These are phyloP conservation scores for Stephanodiscus minutulus DNA, from an alignment of 108 stramenopile species.

Conservation along the genomic window DNA sequence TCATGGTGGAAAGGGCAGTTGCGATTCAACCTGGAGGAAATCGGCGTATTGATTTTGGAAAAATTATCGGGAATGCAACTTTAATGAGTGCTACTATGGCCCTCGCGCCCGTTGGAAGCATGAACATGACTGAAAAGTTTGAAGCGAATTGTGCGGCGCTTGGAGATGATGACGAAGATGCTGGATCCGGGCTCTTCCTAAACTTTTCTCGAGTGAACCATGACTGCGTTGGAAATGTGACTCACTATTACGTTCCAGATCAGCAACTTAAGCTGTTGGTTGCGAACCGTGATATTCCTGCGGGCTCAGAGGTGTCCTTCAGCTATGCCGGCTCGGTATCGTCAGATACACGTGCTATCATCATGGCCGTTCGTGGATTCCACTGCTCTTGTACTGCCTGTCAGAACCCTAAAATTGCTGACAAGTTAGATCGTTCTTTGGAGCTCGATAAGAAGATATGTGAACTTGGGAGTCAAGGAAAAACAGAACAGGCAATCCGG, in stretches of 20 bases:
- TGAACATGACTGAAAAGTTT: not conserved
- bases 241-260: constrained; percentile 15
- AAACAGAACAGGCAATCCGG: constrained; percentile 1
- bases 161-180: not conserved
- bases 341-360: not conserved
- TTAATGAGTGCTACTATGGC: constrained; percentile 3
- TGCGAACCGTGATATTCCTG: constrained; percentile 9
- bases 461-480: constrained; percentile 6
- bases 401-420: constrained; percentile 12
- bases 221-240: constrained; percentile 35
- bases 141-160: constrained; percentile 1
- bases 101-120: not conserved
- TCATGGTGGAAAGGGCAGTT: constrained; percentile 24
- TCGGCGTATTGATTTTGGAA: not conserved
- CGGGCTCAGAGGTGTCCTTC: constrained; percentile 18
- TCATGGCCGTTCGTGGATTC: not conserved
- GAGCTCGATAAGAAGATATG: constrained; percentile 13
- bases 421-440: constrained; percentile 8
- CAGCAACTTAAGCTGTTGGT: constrained; percentile 13
- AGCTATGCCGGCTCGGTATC: constrained; percentile 5
- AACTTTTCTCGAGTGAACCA: constrained; percentile 28
- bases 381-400: constrained; percentile 13
- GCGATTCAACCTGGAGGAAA: not conserved
- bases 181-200: constrained; percentile 21
- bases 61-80: not conserved